Conservation (phyloP, 495 filamentous ascomycete species). For the Jackrogersella multiformis region DNA sequence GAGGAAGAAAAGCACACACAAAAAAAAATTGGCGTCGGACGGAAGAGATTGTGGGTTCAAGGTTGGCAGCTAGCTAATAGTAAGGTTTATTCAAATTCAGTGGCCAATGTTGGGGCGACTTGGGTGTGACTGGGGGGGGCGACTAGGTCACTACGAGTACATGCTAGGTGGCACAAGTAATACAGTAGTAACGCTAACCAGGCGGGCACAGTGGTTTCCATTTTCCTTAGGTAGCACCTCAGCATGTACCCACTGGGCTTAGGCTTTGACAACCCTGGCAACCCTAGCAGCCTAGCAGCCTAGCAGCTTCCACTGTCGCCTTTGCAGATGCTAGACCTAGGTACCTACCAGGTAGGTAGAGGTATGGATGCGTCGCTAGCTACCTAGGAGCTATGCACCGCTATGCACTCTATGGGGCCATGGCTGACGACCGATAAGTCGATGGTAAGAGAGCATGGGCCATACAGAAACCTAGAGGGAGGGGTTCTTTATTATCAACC, state of each 20-base stretch:
- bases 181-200: neutral
- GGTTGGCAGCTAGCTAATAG: conserved; percentile 23
- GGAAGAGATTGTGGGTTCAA: conserved; percentile 3
- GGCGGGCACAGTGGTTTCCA: neutral
- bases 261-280: too few species aligned
- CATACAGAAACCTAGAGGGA: conserved; percentile 8
- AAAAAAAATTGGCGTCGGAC: conserved; percentile 32
- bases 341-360: too few species aligned
- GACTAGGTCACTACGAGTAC: neutral
- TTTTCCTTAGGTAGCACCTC: neutral
- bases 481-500: conserved; percentile 21
- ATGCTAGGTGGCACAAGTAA: too few species aligned
- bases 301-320: too few species aligned
- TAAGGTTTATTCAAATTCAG: conserved; percentile 27
- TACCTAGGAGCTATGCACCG: conserved; percentile 28
- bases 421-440: conserved; percentile 20
- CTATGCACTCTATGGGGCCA: conserved; percentile 32
- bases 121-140: neutral
- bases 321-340: too few species aligned
- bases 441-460: conserved; percentile 31
- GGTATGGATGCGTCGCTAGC: too few species aligned
- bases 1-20: conserved; percentile 9
- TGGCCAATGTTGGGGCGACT: conserved; percentile 37
- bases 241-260: conserved; percentile 13
- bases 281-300: conserved; percentile 17